Percentiles rank a stretch among this genome's conserved stretches.
Evolutionary conservation across 2,329 filamentous ascomycete genomes (phyloP).

Genomic region (Blumeriella jaapii): DNA sequence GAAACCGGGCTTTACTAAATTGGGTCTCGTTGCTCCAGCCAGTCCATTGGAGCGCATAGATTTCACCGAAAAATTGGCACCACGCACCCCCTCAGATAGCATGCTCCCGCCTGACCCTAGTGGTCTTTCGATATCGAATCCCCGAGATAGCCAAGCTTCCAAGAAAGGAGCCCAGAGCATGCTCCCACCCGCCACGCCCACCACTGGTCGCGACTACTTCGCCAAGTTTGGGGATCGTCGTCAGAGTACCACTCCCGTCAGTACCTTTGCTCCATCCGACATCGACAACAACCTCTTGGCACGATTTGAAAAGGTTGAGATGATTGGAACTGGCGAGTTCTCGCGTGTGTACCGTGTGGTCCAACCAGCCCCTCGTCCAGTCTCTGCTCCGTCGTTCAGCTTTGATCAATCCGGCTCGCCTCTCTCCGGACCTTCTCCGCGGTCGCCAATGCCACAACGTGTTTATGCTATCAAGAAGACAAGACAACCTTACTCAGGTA

Average conservation of each 20-base stretch:
- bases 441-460: conserved; percentile 40
- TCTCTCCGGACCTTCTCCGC: conserved; percentile 37
- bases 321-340: conserved; percentile 82
- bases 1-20: conserved; percentile 41
- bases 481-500: conserved; percentile 65
- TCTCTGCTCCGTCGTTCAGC: conserved; percentile 31
- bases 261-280: conserved; percentile 57
- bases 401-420: conserved; percentile 35
- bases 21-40: conserved; percentile 39
- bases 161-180: conserved; percentile 28
- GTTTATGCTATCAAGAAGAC: conserved; percentile 94
- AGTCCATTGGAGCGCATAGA: conserved; percentile 48
- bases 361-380: conserved; percentile 28
- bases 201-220: conserved; percentile 43
- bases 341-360: conserved; percentile 82
- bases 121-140: conserved; percentile 67
- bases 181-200: conserved; percentile 73
- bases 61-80: conserved; percentile 41
- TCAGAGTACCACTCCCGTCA: conserved; percentile 57
- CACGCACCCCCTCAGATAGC: conserved; percentile 68
- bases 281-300: conserved; percentile 63
- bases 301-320: conserved; percentile 71
- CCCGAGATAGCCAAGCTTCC: conserved; percentile 27
- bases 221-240: conserved; percentile 45
- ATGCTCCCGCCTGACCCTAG: conserved; percentile 71